Base-by-base conservation (phyloP, 139 green algal genomes). In the Chlorella sp. region DNA sequence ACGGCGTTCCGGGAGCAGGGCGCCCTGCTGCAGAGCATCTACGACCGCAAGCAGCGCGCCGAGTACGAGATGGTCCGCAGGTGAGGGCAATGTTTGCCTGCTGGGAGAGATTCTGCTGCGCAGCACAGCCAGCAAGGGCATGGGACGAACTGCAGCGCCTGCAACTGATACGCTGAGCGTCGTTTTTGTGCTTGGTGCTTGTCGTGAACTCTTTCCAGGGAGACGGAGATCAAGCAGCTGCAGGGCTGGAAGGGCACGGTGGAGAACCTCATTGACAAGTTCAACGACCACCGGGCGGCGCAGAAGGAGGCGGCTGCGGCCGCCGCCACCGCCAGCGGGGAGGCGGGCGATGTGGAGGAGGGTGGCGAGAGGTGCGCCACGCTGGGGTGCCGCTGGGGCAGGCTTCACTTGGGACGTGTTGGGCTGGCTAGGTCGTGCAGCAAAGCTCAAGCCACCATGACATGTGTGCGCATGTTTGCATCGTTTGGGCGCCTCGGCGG, bases 171-270 rank as follows among this genome's bases (percentile, higher is more conserved):
- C n/a, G n/a, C n/a, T n/a, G n/a, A n/a, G n/a, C n/a, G n/a, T n/a
- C n/a, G n/a, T n/a, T n/a, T n/a, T n/a, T n/a, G n/a, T n/a, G n/a
- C n/a, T n/a, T n/a, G n/a, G n/a, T n/a, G n/a, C n/a, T n/a, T n/a
- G n/a, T n/a, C n/a, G n/a, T n/a, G n/a, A n/a, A n/a, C n/a, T n/a
- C 32, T 62, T n/a, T 70, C 69, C 68, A 87, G 87, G 20, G 87
- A 93, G 69, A 85, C 81, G 26, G 90, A 96, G 81, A 89, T 94
- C 61, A 93, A 91, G 76, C 90, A 95, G 84, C 83, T 96, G 73
- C 75, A 89, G 50, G 85, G 86, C 50, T 92, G 88, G 88, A 83
- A 88, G 70, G 70, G 74, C 29, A 92, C 85, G 0, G 81, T 92
- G 26, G 83, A 87, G 35, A 82, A 73, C 75, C 71, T 91, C 49